phyloP scores from a whole-genome alignment of 2,329 filamentous ascomycete genomes.

The Thermothelomyces thermophilus region DNA sequence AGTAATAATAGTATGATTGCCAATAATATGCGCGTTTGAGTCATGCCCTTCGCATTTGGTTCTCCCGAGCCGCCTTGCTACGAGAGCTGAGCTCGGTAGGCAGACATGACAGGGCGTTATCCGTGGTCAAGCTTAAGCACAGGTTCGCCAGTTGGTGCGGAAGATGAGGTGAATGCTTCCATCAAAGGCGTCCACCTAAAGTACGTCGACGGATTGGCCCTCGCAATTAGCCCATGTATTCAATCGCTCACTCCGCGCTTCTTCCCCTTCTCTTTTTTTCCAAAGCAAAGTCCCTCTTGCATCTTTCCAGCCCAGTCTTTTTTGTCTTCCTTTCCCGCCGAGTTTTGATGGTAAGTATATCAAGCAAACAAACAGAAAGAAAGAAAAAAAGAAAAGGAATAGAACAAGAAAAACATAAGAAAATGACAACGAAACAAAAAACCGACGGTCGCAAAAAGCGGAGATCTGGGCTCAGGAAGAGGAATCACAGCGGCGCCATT shows the following conservation, averaged over 20 bases:
- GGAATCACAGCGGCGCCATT: slow-evolving; percentile 18
- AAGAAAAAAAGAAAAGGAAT: neutral
- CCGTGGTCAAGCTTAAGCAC: slow-evolving; percentile 4
- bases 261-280: neutral
- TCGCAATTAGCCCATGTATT: slow-evolving; percentile 18
- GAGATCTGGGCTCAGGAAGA: neutral
- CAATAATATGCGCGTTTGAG: neutral
- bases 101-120: neutral
- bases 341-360: neutral
- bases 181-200: slow-evolving; percentile 27
- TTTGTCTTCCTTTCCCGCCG: neutral
- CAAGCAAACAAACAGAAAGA: no score
- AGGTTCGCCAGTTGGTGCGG: slow-evolving; percentile 22
- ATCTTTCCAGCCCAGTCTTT: neutral
- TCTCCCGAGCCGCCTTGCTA: neutral
- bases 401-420: neutral
- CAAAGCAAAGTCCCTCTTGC: neutral
- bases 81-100: no score
- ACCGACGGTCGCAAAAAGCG: neutral
- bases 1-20: no score
- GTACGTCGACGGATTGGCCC: neutral
- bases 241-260: neutral
- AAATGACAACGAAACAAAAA: neutral
- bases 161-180: slow-evolving; percentile 25
- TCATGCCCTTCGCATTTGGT: neutral